Base-by-base conservation (phyloP, 495 filamentous ascomycete species). In the Parathielavia appendiculata region DNA sequence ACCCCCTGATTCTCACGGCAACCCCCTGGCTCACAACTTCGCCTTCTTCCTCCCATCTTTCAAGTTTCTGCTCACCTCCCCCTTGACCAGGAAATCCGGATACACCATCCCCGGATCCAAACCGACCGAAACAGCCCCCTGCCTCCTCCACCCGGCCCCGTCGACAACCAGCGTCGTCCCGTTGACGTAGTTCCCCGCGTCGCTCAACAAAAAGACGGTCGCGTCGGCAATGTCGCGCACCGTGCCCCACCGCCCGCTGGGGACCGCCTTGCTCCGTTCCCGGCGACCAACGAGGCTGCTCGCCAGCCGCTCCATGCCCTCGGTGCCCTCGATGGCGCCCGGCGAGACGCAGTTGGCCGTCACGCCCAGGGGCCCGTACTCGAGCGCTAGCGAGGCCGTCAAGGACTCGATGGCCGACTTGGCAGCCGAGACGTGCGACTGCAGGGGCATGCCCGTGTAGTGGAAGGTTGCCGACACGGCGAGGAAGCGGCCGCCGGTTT, bases 381-480 rank as follows among this genome's bases (percentile, higher is more conserved):
- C 93, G 36, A 98, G 79, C 4, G 89, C 86, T 0, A 90, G 78
- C 10, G 80, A 81, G 48, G 83, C 79, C 30, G 86, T 86, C 56
- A 97, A 76, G 1, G 90, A 83, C 69, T 98, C 93, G 19, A 98
- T 82, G 23, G 86, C 91, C 0, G 93, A 90, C 73, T 98, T 98
- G 52, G 93, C 93, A 7, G 89, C 91, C 4, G 84, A 77, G 17
- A 91, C 92, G 69, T 97, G 93, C 3, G 85, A 77, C 68, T 97
- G 93, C 67, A 92, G 82, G 0, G 91, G 87, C 69, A 82, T 81
- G 22, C 87, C 88, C 0, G 83, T 83, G 73, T 92, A 97, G 74
- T 98, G 92, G 56, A 98, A 80, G 5, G 90, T 92, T 8, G 92
- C 91, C 43, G 84, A 89, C 55, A 96, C 79, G 69, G 93, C 95